phyloP scores from a whole-genome alignment of 495 filamentous ascomycete species.

The Penicillium verhagenii region DNA sequence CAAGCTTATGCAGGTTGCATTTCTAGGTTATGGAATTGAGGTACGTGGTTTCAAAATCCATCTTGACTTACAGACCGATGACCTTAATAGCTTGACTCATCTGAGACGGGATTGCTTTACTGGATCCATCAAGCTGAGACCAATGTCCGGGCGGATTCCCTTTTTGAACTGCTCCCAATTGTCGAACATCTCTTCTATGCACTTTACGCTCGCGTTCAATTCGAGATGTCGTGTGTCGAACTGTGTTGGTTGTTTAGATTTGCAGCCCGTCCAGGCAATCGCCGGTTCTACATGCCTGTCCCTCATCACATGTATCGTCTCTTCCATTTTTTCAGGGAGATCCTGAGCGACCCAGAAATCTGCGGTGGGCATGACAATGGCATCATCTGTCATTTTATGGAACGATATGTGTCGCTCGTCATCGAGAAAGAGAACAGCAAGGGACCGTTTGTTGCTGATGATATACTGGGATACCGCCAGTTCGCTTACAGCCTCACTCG shows the following conservation, averaged over 20 bases:
- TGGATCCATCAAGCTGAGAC: slow-evolving; percentile 32
- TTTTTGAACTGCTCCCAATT: slow-evolving; percentile 28
- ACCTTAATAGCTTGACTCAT: slow-evolving; percentile 27
- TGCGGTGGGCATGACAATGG: slow-evolving; percentile 25
- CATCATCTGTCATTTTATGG: slow-evolving; percentile 27
- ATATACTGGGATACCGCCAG: slow-evolving; percentile 35
- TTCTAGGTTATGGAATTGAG: slow-evolving; percentile 34
- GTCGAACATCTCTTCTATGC: slow-evolving; percentile 39
- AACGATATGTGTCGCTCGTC: slow-evolving; percentile 22
- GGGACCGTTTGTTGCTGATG: slow-evolving; percentile 16
- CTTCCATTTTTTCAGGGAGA: slow-evolving; percentile 30
- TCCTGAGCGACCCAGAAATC: slow-evolving; percentile 29
- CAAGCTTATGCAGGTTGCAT: slow-evolving; percentile 35
- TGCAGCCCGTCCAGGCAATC: slow-evolving; percentile 13
- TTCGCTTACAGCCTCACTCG: slow-evolving; percentile 20
- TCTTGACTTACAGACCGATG: background rate
- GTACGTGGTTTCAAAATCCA: slow-evolving; percentile 16
- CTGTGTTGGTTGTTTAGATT: slow-evolving; percentile 30
- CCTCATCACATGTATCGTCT: slow-evolving; percentile 33
- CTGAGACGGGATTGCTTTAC: slow-evolving; percentile 23
- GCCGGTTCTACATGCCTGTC: slow-evolving; percentile 29
- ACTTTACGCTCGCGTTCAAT: slow-evolving; percentile 34
- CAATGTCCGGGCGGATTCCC: slow-evolving; percentile 20
- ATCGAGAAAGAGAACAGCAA: slow-evolving; percentile 1
- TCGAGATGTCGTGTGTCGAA: slow-evolving; percentile 40